These are phyloP conservation scores for Geotrichum reessii DNA, from an alignment of 1,139 yeast genomes.

Conservation along the genomic window DNA sequence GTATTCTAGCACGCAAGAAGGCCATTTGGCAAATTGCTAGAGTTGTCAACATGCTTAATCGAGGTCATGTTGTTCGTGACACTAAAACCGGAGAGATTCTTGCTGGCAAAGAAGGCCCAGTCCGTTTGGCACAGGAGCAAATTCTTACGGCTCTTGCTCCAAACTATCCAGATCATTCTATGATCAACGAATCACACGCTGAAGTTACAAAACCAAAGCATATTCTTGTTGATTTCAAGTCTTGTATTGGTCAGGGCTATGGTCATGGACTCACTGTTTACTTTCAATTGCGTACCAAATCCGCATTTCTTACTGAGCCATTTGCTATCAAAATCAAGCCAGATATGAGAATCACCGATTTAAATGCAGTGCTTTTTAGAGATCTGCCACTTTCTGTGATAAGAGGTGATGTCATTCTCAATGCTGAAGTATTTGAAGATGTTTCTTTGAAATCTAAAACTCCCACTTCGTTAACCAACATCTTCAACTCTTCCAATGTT, in stretches of 20 bases:
- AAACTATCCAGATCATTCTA: constrained; percentile 51
- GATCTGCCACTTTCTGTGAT: constrained; percentile 63
- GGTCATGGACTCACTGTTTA: constrained; percentile 63
- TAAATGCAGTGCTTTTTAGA: constrained; percentile 72
- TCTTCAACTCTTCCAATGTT: constrained; percentile 2
- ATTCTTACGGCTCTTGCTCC: constrained; percentile 67
- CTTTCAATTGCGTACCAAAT: constrained; percentile 62
- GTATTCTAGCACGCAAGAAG: constrained; percentile 48
- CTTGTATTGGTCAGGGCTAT: constrained; percentile 53
- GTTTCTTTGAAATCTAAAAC: constrained; percentile 23
- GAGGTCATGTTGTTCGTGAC: constrained; percentile 73
- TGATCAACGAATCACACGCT: constrained; percentile 29
- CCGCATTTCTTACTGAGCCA: constrained; percentile 69
- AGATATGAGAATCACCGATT: constrained; percentile 56
- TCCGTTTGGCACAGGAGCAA: constrained; percentile 61
- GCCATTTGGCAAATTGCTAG: constrained; percentile 57
- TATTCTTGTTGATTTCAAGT: constrained; percentile 70
- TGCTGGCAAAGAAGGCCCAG: constrained; percentile 42
- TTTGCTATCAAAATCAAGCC: constrained; percentile 65
- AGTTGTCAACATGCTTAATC: constrained; percentile 57
- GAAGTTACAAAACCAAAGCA: constrained; percentile 57
- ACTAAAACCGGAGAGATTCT: constrained; percentile 60
- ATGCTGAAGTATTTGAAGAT: constrained; percentile 33
- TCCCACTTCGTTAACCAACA: constrained; percentile 11
- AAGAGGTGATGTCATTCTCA: constrained; percentile 31